These are phyloP conservation scores for Streptanthus diversifolius DNA, from an alignment of 345 rosid species.

Conservation along the genomic window DNA sequence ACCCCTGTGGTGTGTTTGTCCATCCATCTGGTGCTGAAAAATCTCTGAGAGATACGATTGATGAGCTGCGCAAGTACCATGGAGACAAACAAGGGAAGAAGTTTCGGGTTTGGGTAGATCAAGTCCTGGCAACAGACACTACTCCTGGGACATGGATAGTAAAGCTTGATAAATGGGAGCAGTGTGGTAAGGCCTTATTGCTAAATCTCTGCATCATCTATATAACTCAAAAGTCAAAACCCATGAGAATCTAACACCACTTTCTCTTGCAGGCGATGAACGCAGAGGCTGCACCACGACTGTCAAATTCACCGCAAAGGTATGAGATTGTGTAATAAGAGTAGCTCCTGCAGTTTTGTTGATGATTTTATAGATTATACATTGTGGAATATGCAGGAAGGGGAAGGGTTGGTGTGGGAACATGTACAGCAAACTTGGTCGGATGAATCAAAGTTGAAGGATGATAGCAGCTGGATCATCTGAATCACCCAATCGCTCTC, in stretches of 20 bases:
- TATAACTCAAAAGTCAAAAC: neutral
- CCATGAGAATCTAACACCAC: neutral
- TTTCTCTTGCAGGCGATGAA: slow-evolving; percentile 47
- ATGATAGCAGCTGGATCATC: slow-evolving; percentile 46
- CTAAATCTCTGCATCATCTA: neutral
- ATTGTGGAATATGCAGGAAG: slow-evolving; percentile 36
- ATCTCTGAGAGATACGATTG: slow-evolving; percentile 50
- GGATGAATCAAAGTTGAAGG: slow-evolving; percentile 44
- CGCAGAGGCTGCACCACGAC: slow-evolving; percentile 56
- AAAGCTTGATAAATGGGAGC: slow-evolving; percentile 79
- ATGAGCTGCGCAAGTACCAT: slow-evolving; percentile 45
- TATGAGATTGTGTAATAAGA: slow-evolving; percentile 21
- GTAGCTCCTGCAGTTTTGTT: neutral
- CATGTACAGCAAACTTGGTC: slow-evolving; percentile 75
- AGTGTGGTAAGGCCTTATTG: slow-evolving; percentile 44
- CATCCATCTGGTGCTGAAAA: slow-evolving; percentile 75
- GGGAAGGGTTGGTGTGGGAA: slow-evolving; percentile 45
- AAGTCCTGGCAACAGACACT: slow-evolving; percentile 50
- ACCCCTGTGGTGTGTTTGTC: slow-evolving; percentile 49
- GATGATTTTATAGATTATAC: neutral
- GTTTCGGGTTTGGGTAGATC: slow-evolving; percentile 83
- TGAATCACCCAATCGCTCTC: neutral
- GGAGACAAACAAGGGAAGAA: slow-evolving; percentile 79
- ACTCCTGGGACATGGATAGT: slow-evolving; percentile 63
- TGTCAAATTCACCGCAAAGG: slow-evolving; percentile 51